phyloP scores from a whole-genome alignment of 257 asterid genomes.

The Coffea eugenioides region DNA sequence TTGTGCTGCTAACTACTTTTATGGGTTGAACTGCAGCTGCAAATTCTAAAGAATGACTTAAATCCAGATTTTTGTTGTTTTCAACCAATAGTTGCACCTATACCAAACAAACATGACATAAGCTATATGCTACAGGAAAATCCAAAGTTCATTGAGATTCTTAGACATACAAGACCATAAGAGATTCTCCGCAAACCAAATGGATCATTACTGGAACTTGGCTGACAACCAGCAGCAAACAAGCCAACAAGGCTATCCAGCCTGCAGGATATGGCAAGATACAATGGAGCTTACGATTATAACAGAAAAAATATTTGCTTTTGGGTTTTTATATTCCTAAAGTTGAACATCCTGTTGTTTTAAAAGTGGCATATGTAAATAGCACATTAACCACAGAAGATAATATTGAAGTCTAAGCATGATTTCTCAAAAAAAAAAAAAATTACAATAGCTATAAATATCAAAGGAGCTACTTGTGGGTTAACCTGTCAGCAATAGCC shows the following conservation, averaged over 20 bases:
- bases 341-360: not conserved
- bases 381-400: not conserved
- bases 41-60: conserved; percentile 70
- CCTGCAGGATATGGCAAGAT: conserved; percentile 43
- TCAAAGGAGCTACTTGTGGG: conserved; percentile 10
- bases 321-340: not conserved
- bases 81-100: conserved; percentile 92
- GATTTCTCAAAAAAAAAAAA: not conserved
- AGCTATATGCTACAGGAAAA: not conserved
- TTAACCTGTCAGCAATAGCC: conserved; percentile 89
- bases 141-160: conserved; percentile 16
- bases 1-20: conserved; percentile 54
- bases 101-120: conserved; percentile 16
- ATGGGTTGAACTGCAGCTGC: conserved; percentile 92
- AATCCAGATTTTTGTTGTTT: conserved; percentile 65
- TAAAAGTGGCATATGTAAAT: not conserved
- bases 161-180: conserved; percentile 76
- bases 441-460: not conserved
- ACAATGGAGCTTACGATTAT: not conserved
- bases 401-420: not conserved
- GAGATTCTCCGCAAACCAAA: conserved; percentile 94
- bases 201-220: conserved; percentile 83
- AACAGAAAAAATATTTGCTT: not conserved
- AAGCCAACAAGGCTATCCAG: conserved; percentile 94
- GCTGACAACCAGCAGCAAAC: conserved; percentile 99